Base-by-base conservation (phyloP, 805 yeast genomes). In the Saturnispora diversa region DNA sequence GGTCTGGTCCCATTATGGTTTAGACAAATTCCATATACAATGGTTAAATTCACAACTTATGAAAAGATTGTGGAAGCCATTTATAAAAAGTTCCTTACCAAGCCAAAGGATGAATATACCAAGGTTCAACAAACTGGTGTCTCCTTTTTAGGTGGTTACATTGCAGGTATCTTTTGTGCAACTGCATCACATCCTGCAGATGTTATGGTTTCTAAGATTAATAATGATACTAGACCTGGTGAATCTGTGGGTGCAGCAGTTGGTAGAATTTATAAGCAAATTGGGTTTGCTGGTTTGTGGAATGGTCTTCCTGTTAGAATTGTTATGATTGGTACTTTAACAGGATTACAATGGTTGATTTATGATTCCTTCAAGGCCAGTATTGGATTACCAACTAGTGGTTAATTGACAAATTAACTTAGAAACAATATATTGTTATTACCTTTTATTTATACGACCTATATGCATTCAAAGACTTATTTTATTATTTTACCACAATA, bases 111-210 rank as follows among this genome's bases (percentile, higher is more conserved):
- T 17, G 78, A 84, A 44, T 85, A 84, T 69, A 66, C 84, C 10
- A 62, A 78, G 31, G 50, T 79, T 31, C 80, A 81, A 55, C 97
- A 92, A 65, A 90, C 96, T 17, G 94, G 96, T 38, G 95, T 92
- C 30, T 85, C 95, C 19, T 92, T 90, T 68, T 68, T 79, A 35
- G 96, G 95, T 62, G 97, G 98, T 60, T 90, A 90, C 67, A 75
- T 90, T 58, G 98, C 97, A 9, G 98, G 97, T 79, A 80, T 92
- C 42, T 76, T 88, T 68, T 90, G 97, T 70, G 97, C 98, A 6
- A 67, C 83, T 39, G 92, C 88, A 13, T 88, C 97, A 21, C 97
- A 92, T 62, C 98, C 98, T 16, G 97, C 97, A n/a, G 98, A 90
- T 63, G 97, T 90, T 25, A 80, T 92, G 95, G 97, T 90, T 20